phyloP scores from a whole-genome alignment of 495 filamentous ascomycete species.

The Hypoxylon subgilvum region DNA sequence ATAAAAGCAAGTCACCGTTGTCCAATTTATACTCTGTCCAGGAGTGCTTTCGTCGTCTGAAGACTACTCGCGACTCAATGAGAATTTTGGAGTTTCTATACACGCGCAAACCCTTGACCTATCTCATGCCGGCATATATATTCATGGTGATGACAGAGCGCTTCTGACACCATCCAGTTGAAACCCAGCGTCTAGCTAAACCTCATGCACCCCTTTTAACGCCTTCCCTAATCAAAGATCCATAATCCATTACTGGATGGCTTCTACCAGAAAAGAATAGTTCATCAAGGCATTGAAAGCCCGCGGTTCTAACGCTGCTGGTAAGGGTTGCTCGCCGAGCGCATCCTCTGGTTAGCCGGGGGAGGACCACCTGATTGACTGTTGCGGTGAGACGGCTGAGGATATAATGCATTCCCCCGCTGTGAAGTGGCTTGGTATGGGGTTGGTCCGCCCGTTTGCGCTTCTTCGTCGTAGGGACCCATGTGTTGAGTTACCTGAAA shows the following conservation, averaged over 20 bases:
- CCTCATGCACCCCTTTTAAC: slow-evolving; percentile 11
- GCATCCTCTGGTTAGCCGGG: not conserved
- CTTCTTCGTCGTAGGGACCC: slow-evolving; percentile 39
- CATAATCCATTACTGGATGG: slow-evolving; percentile 20
- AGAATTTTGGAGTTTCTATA: not conserved
- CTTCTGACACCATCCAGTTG: slow-evolving; percentile 13
- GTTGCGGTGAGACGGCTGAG: slow-evolving; percentile 15
- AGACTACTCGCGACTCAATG: not conserved
- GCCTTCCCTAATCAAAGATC: slow-evolving; percentile 13
- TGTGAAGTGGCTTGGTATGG: slow-evolving; percentile 17
- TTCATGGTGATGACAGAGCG: slow-evolving; percentile 15
- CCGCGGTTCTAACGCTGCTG: slow-evolving; percentile 21
- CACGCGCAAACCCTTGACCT: not conserved
- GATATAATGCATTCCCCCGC: slow-evolving; percentile 14
- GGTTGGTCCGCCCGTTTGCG: slow-evolving; percentile 31
- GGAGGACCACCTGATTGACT: slow-evolving; percentile 4
- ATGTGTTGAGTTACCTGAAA: slow-evolving; percentile 46
- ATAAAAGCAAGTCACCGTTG: too few species aligned
- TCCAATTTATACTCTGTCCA: not conserved
- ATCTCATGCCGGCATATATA: slow-evolving; percentile 18
- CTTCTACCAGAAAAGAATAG: slow-evolving; percentile 13
- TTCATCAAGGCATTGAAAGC: slow-evolving; percentile 12
- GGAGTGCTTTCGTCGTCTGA: slow-evolving; percentile 3
- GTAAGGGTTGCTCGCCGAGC: slow-evolving; percentile 21
- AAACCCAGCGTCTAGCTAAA: slow-evolving; percentile 1